Percentiles rank a stretch among this genome's conserved stretches.
phyloP scores from a whole-genome alignment of 768 basidiomycete species.

The Lentinula raphanica region DNA sequence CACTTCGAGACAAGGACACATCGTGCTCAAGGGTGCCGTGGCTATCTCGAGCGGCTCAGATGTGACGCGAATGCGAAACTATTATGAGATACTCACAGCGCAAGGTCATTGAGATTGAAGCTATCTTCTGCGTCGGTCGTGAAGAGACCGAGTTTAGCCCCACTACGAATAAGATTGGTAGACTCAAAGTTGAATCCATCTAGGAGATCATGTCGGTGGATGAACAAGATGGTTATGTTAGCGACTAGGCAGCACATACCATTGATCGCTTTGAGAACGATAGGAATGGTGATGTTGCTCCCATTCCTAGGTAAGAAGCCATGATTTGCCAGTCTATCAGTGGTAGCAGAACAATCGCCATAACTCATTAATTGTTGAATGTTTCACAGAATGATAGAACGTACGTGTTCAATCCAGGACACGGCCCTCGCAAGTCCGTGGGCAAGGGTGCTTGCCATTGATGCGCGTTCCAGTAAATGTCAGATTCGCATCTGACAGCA shows the following conservation, averaged over 20 bases:
- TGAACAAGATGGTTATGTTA: not conserved
- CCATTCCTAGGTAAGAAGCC: conserved; percentile 9
- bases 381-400: not conserved
- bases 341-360: no score
- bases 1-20: conserved; percentile 3
- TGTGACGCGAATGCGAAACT: not conserved
- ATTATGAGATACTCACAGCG: conserved; percentile 7
- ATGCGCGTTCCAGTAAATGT: conserved; percentile 3
- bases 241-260: not conserved
- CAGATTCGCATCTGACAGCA: not conserved
- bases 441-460: not conserved
- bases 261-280: conserved; percentile 3
- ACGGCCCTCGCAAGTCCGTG: conserved; percentile 5
- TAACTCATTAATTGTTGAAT: no score
- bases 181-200: not conserved
- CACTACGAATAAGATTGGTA: not conserved
- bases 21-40: conserved; percentile 8
- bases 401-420: conserved; percentile 10
- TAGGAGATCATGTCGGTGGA: not conserved
- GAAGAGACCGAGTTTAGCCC: conserved; percentile 12
- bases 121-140: conserved; percentile 13
- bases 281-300: conserved; percentile 6
- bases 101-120: conserved; percentile 14
- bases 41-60: not conserved
- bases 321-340: conserved; percentile 9